Base-by-base conservation (phyloP, 192 early-diverging fungal species). In the Coemansia sp. region DNA sequence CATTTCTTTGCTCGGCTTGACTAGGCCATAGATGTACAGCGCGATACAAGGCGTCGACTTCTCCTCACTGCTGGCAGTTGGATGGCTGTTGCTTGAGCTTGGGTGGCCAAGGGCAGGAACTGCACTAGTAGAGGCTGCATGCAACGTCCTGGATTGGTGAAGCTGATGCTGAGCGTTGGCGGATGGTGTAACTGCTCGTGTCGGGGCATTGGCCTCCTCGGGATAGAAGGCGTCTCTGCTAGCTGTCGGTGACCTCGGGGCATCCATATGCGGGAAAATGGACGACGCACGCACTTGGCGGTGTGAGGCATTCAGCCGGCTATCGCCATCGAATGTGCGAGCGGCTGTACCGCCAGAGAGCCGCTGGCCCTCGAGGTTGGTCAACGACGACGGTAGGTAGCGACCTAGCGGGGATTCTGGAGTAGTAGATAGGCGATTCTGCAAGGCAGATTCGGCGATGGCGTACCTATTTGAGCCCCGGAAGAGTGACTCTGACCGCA, bases 1-100 rank as follows among this genome's bases (percentile, higher is more conserved):
- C 66, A 76, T 76, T 24, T 73, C 74, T 35, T 63, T 69, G 37
- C 74, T 60, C 18, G 79, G 79, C 60, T 69, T 69, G 61, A 69
- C 71, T 0, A 82, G 70, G 33, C 79, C 79, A 35, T 73, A 75
- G 11, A 82, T 39, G 48, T 67, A 57, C 34, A 82, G 56, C 3
- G 73, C 61, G 35, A 82, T 60, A 59, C 74, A 82, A 0, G 70
- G 74, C 10, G 65, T 36, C 2, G 38, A 48, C 36, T 35, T 71
- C 58, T 82, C 73, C 62, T 82, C 78, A 1, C 35, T 33, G 20
- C 63, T 48, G 33, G 42, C 36, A 14, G 58, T 58, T 23, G 70
- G 48, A 16, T 57, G 14, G 7, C 33, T 45, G 18, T 71, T 63
- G 50, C 37, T 26, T 39, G 55, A 13, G 18, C 45, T 39, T 36